Conservation (phyloP, 176 grass and related monocot species). For the Paspalum vaginatum region DNA sequence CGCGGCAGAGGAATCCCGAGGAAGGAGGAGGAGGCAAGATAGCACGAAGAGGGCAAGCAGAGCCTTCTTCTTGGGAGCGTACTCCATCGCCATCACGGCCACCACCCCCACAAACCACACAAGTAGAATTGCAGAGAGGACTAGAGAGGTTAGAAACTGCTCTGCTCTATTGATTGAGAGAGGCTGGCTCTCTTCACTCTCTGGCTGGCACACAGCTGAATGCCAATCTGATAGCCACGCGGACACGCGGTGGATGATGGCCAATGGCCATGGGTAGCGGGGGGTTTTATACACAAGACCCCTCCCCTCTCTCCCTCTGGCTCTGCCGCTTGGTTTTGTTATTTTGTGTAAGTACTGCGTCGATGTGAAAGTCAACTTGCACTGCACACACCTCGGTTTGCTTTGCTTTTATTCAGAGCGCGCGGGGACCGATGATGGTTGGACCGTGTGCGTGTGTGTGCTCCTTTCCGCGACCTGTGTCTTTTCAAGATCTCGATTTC, state of each 20-base stretch:
- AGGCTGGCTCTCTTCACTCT: background rate
- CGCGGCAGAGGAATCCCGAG: conserved; percentile 51
- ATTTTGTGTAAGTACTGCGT: background rate
- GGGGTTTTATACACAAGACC: conserved; percentile 39
- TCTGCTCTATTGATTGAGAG: background rate
- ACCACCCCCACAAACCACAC: background rate
- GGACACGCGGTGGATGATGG: background rate
- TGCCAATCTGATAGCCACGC: conserved; percentile 6
- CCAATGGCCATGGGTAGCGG: conserved; percentile 28
- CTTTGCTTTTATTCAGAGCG: conserved; percentile 4
- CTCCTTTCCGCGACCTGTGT: background rate
- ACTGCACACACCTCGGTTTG: conserved; percentile 3
- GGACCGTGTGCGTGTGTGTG: background rate
- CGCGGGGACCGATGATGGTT: background rate
- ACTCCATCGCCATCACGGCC: background rate
- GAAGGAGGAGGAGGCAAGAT: conserved; percentile 50
- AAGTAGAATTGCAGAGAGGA: too few species aligned
- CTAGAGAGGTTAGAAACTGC: background rate
- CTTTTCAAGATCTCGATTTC: background rate
- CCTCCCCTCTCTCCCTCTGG: background rate
- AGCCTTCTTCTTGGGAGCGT: conserved; percentile 9
- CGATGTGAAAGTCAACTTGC: background rate
- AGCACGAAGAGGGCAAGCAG: conserved; percentile 47
- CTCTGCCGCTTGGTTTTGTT: background rate
- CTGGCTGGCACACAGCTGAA: background rate